Conservation (phyloP, 1,139 yeast genomes). For the Pneumocystis carinii region DNA sequence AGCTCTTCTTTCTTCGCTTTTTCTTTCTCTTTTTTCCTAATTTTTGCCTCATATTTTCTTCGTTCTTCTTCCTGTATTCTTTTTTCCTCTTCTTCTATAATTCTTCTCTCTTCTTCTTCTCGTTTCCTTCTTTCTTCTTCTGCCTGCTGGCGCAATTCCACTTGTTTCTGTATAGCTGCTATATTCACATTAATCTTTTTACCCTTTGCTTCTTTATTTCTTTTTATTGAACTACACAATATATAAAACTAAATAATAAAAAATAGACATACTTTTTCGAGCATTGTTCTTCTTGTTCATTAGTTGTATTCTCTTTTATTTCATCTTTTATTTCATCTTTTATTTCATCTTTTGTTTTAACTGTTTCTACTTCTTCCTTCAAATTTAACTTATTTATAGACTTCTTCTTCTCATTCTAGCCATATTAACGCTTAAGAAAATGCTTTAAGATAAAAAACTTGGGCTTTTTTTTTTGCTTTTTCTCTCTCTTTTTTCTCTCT, state of each 20-base stretch:
- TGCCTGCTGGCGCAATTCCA: constrained; percentile 11
- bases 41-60: constrained; percentile 36
- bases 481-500: constrained; percentile 94
- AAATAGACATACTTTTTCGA: background rate
- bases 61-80: constrained; percentile 57
- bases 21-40: constrained; percentile 56
- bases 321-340: constrained; percentile 18
- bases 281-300: constrained; percentile 4
- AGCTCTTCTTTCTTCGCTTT: constrained; percentile 72
- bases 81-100: constrained; percentile 39
- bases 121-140: constrained; percentile 34
- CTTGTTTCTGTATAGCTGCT: constrained; percentile 15
- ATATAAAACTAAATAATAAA: background rate
- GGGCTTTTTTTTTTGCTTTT: constrained; percentile 83
- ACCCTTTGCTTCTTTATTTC: constrained; percentile 22
- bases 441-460: constrained; percentile 36
- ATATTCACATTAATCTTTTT: background rate
- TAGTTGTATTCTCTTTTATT: constrained; percentile 5
- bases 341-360: constrained; percentile 32
- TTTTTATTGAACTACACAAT: constrained; percentile 15
- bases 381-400: constrained; percentile 1
- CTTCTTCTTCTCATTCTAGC: constrained; percentile 23
- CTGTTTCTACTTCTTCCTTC: constrained; percentile 11
- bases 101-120: constrained; percentile 41
- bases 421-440: constrained; percentile 28